phyloP scores from a whole-genome alignment of 768 basidiomycete genomes.

The Pleurotus platypus region DNA sequence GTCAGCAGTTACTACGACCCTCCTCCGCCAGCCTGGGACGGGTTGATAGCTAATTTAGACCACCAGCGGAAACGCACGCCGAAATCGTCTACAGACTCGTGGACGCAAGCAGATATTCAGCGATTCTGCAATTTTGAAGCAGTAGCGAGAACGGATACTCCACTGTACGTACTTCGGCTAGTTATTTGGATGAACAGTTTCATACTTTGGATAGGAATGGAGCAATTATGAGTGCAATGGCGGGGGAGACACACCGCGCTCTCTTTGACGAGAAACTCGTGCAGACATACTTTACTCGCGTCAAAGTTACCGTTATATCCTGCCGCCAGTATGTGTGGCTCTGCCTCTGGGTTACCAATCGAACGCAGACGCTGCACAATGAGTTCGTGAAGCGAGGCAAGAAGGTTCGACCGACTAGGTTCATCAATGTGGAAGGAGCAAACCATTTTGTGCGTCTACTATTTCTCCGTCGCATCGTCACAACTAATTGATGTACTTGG shows the following conservation, averaged over 20 bases:
- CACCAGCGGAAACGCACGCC: slow-evolving; percentile 3
- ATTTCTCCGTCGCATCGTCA: not conserved
- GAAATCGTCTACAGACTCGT: slow-evolving; percentile 15
- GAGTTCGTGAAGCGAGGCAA: slow-evolving; percentile 15
- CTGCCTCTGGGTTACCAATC: slow-evolving; percentile 19
- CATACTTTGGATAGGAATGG: slow-evolving; percentile 5
- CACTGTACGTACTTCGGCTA: slow-evolving; percentile 20
- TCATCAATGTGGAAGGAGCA: slow-evolving; percentile 19
- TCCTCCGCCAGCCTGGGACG: slow-evolving; percentile 7
- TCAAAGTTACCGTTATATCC: slow-evolving; percentile 18
- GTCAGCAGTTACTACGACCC: slow-evolving; percentile 26
- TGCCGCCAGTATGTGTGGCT: slow-evolving; percentile 20
- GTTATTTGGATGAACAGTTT: slow-evolving; percentile 17
- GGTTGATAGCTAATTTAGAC: not conserved
- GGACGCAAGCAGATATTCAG: slow-evolving; percentile 19
- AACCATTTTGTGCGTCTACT: slow-evolving; percentile 33
- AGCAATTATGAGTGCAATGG: slow-evolving; percentile 18
- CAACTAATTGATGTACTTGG: not conserved
- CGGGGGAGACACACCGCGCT: not conserved
- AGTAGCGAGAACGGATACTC: slow-evolving; percentile 16
- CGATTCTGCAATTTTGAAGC: slow-evolving; percentile 12
- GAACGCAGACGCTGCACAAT: slow-evolving; percentile 15
- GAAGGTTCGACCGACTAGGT: slow-evolving; percentile 18
- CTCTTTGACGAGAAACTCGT: not conserved
- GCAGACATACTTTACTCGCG: slow-evolving; percentile 15